A percentile compares a stretch with the other conserved stretches of the same genome.
Evolutionary conservation across 768 basidiomycete genomes (phyloP).

Genomic region (Suillus variegatus): DNA sequence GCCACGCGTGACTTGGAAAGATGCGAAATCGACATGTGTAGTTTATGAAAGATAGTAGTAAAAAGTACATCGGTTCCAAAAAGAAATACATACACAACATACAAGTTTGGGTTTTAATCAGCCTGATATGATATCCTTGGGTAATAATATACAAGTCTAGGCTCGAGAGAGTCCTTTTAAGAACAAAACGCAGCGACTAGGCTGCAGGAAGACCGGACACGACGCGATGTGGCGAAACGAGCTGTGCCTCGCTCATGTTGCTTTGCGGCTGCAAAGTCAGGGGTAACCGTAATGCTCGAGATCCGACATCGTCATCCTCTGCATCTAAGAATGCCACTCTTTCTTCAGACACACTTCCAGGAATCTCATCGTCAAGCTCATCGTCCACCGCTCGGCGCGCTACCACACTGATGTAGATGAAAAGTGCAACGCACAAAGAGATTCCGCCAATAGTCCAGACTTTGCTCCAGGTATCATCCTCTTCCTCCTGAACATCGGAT

Average conservation of each 20-base stretch:
- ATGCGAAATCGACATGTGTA: conserved; percentile 11
- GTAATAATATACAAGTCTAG: conserved; percentile 6
- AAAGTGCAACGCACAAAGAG: conserved; percentile 67
- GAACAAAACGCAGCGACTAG: conserved; percentile 9
- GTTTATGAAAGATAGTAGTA: neutral
- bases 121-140: neutral
- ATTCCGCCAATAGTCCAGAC: conserved; percentile 73
- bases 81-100: conserved; percentile 25
- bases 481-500: conserved; percentile 40
- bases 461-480: conserved; percentile 48
- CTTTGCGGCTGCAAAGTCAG: conserved; percentile 22
- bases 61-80: conserved; percentile 21
- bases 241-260: conserved; percentile 52
- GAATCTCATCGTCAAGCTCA: conserved; percentile 45
- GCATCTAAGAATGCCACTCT: conserved; percentile 52
- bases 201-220: conserved; percentile 8
- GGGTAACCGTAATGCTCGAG: conserved; percentile 14
- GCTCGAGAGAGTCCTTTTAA: conserved; percentile 5
- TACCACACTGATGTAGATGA: conserved; percentile 79
- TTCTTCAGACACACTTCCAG: conserved; percentile 45
- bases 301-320: conserved; percentile 17
- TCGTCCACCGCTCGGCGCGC: conserved; percentile 70
- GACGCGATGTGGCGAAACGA: conserved; percentile 23
- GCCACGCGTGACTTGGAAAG: conserved; percentile 8
- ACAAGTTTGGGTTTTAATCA: conserved; percentile 7